Base-by-base conservation (phyloP, 495 filamentous ascomycete genomes). In the Aspergillus incahuasiensis region DNA sequence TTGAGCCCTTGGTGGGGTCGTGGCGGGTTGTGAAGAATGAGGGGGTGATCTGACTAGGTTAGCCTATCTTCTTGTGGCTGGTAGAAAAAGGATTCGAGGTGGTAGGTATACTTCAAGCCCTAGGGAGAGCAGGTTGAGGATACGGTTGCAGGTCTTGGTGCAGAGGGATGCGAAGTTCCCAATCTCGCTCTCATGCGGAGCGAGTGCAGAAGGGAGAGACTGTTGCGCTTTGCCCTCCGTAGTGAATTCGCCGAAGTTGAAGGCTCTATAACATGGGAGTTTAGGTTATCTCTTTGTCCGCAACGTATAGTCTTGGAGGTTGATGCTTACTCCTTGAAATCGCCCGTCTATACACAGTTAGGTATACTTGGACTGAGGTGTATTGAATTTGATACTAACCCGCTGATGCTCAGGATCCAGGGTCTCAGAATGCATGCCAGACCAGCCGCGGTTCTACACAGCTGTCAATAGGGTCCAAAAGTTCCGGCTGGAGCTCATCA, bases 241-340 rank as follows among this genome's bases (percentile, higher is more conserved):
- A 44, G 72, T 43, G 70, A 92, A 95, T 68, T 88, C 82, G 63
- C 88, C 89, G 48, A 98, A 85, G 73, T 98, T 98, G 78, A 98
- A 89, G 42, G 87, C 90, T 78, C 92, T 95, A n/a, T n/a, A 11
- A 59, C 19, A 15, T 49, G 55, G n/a, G 20, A 7, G 4, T 35
- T 35, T 2, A 7, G 32, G 32, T 55, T 38, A 54, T 44, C n/a
- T 49, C 44, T 40, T 50, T 35, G 52, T 16, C 46, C 30, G 13
- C 6, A 9, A 12, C 51, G 41, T 35, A 32, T 24, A 20, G n/a
- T 12, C 12, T 21, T 18, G 58, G 52, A n/a, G 12, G 21, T 48
- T 39, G 46, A 20, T 2, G 20, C 56, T 41, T 74, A 95, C 91
- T 96, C 92, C 79, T 97, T 97, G 65, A 91, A 91, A 62, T 97